These are phyloP conservation scores for Aspergillus bertholletiae DNA, from an alignment of 495 filamentous ascomycete species.

Conservation along the genomic window DNA sequence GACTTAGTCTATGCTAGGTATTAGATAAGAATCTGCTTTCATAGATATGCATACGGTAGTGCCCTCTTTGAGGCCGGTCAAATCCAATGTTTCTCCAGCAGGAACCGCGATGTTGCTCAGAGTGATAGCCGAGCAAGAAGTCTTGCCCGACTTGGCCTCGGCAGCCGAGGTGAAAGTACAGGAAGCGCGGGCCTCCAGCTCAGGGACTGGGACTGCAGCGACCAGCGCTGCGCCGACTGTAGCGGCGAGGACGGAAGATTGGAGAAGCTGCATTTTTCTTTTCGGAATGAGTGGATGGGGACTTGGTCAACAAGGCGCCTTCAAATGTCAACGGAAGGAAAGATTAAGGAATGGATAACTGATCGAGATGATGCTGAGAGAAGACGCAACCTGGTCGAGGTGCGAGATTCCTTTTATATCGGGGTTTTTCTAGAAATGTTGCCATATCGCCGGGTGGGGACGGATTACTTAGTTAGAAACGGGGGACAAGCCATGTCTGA, in stretches of 20 bases:
- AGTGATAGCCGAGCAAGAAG: conserved; percentile 48
- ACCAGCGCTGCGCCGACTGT: conserved; percentile 10
- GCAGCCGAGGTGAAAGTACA: conserved; percentile 41
- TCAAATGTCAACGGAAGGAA: background rate
- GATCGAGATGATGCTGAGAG: background rate
- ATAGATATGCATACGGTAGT: conserved; percentile 37
- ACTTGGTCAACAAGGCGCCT: background rate
- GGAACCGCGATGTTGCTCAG: conserved; percentile 48
- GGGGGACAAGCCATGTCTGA: background rate
- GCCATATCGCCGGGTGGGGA: too few species aligned
- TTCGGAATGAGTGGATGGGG: conserved; percentile 1
- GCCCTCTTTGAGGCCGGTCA: conserved; percentile 41
- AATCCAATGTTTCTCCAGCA: conserved; percentile 48
- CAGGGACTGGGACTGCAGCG: conserved; percentile 10
- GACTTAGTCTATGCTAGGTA: background rate
- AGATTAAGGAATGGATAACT: background rate
- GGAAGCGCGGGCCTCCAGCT: conserved; percentile 11
- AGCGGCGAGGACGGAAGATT: conserved; percentile 1
- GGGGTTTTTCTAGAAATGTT: too few species aligned
- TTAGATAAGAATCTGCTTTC: background rate
- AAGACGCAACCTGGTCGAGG: background rate
- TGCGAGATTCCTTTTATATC: background rate
- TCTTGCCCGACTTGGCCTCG: conserved; percentile 38
- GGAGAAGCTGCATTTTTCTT: conserved; percentile 8
- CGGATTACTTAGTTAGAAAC: background rate